Percentiles rank a stretch among this genome's conserved stretches.
These are phyloP conservation scores for Cyclotella atomus DNA, from an alignment of 108 stramenopile genomes.

Conservation along the genomic window DNA sequence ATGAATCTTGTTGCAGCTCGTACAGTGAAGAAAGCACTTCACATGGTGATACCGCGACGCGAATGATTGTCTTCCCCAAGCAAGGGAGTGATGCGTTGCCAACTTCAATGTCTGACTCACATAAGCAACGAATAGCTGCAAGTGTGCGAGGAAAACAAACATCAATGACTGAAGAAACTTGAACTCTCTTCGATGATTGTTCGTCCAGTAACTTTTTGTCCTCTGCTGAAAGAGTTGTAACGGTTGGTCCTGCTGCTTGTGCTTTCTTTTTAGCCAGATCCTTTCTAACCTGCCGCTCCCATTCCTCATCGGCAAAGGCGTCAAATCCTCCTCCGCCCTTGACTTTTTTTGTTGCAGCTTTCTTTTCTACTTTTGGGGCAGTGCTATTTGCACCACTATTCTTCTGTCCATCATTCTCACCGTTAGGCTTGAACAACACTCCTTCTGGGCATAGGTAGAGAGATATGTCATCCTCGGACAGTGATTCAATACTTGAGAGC, in stretches of 20 bases:
- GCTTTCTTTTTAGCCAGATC: slow-evolving; percentile 71
- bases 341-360: slow-evolving; percentile 50
- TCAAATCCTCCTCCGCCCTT: slow-evolving; percentile 59
- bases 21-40: slow-evolving; percentile 39
- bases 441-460: slow-evolving; percentile 39
- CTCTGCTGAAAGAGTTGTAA: slow-evolving; percentile 52
- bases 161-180: slow-evolving; percentile 41
- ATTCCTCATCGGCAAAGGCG: slow-evolving; percentile 81
- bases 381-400: neutral
- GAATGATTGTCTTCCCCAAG: slow-evolving; percentile 53
- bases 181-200: slow-evolving; percentile 57
- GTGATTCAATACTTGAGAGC: slow-evolving; percentile 24
- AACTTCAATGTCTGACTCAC: slow-evolving; percentile 82
- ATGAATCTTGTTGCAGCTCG: slow-evolving; percentile 43
- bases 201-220: slow-evolving; percentile 64
- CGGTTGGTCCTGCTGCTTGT: slow-evolving; percentile 1
- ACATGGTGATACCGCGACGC: slow-evolving; percentile 57
- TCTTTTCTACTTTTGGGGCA: slow-evolving; percentile 19
- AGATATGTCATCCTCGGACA: slow-evolving; percentile 49
- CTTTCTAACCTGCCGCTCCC: slow-evolving; percentile 87
- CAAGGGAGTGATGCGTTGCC: slow-evolving; percentile 79
- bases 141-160: slow-evolving; percentile 52
- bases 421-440: slow-evolving; percentile 28
- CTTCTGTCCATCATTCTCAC: slow-evolving; percentile 4
- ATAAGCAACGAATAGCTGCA: slow-evolving; percentile 59